These are phyloP conservation scores for Cerioporus squamosus DNA, from an alignment of 1,284 basidiomycete genomes.

Conservation along the genomic window DNA sequence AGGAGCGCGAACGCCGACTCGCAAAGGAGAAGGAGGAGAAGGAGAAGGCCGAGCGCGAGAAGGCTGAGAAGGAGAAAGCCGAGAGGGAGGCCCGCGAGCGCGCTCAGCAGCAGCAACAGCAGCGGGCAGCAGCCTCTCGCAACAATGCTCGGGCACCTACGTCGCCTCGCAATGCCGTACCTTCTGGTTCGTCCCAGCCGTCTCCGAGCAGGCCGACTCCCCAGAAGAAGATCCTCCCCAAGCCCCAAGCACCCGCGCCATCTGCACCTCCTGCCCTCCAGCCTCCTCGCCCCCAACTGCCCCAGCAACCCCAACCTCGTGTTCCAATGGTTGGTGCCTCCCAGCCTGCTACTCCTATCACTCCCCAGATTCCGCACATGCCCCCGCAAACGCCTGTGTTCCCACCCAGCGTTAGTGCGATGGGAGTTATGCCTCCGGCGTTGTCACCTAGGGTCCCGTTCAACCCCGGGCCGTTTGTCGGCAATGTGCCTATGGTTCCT, in stretches of 20 bases:
- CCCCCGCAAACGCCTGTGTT: constrained; percentile 47
- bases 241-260: constrained; percentile 36
- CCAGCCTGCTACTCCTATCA: constrained; percentile 38
- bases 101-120: constrained; percentile 40
- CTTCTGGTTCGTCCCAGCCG: constrained; percentile 53
- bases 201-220: constrained; percentile 46
- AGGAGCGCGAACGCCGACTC: constrained; percentile 58
- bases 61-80: constrained; percentile 53
- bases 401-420: constrained; percentile 36
- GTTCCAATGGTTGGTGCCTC: constrained; percentile 35
- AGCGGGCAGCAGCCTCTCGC: constrained; percentile 34
- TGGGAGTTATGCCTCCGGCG: constrained; percentile 49
- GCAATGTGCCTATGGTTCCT: constrained; percentile 39
- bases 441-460: constrained; percentile 54
- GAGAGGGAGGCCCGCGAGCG: constrained; percentile 47
- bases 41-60: constrained; percentile 65
- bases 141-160: constrained; percentile 46
- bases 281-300: constrained; percentile 37
- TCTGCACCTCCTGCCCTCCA: constrained; percentile 34
- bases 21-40: constrained; percentile 58
- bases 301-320: constrained; percentile 38
- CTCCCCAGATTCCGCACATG: constrained; percentile 42
- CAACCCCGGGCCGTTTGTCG: constrained; percentile 51
- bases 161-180: constrained; percentile 52
- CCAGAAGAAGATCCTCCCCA: constrained; percentile 57